These are phyloP conservation scores for Colletotrichum sp. DNA, from an alignment of 2,329 filamentous ascomycete genomes.

Conservation along the genomic window DNA sequence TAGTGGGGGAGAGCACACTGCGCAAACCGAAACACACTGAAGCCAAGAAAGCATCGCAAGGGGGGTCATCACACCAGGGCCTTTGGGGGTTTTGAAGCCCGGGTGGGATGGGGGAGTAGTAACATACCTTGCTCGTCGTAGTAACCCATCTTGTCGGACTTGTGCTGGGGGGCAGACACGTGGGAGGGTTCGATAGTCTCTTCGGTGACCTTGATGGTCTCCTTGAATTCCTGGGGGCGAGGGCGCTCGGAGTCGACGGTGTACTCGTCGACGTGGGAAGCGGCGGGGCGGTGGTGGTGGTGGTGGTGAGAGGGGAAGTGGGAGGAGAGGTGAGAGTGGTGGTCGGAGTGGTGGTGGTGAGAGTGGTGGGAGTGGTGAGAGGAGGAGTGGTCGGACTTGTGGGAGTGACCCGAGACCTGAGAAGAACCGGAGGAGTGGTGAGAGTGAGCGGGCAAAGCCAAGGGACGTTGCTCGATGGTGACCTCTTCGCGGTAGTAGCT, in stretches of 20 bases:
- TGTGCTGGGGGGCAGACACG: constrained; percentile 43
- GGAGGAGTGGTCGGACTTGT: constrained; percentile 31
- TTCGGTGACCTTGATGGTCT: constrained; percentile 66
- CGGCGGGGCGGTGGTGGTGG: not conserved
- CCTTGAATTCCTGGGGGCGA: constrained; percentile 45
- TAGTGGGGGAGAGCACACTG: constrained; percentile 14
- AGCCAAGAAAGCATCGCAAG: constrained; percentile 11
- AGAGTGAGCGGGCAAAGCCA: constrained; percentile 41
- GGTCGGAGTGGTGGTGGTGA: not conserved
- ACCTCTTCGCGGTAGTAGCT: constrained; percentile 46
- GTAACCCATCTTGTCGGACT: constrained; percentile 65
- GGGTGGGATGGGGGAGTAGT: not conserved
- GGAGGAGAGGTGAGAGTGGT: constrained; percentile 42
- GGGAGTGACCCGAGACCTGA: constrained; percentile 46
- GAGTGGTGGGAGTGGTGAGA: constrained; percentile 11
- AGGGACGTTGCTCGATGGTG: constrained; percentile 28
- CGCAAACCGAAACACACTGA: constrained; percentile 18
- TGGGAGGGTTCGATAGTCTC: constrained; percentile 67
- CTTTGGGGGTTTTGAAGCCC: not conserved
- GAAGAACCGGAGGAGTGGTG: constrained; percentile 25
- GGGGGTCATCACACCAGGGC: not conserved
- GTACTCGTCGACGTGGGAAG: constrained; percentile 45
- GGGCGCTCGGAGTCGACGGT: constrained; percentile 51
- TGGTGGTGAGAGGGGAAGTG: constrained; percentile 42
- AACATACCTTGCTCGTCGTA: constrained; percentile 66